Evolutionary conservation across 176 grass and related monocot species (phyloP).

Genomic region (Pharus latifolius): DNA sequence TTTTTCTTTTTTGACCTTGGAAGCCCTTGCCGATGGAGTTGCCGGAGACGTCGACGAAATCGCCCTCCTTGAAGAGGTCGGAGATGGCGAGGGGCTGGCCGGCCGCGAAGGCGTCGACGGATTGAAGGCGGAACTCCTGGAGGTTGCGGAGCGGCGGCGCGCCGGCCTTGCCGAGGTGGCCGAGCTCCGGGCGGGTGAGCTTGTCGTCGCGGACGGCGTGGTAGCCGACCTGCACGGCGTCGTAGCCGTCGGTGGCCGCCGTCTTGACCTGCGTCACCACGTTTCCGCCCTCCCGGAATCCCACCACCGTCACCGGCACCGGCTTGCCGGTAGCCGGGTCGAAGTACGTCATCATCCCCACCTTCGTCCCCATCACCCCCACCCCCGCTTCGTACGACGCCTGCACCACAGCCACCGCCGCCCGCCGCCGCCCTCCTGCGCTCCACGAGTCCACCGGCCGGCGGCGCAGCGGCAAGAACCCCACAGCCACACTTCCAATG

Average conservation of each 20-base stretch:
- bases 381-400: slow-evolving; percentile 59
- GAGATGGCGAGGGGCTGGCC: slow-evolving; percentile 59
- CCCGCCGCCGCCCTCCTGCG: not conserved
- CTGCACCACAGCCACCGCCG: slow-evolving; percentile 14
- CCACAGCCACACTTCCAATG: slow-evolving; percentile 17
- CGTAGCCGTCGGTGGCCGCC: slow-evolving; percentile 74
- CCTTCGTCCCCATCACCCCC: slow-evolving; percentile 88
- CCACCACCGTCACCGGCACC: slow-evolving; percentile 78
- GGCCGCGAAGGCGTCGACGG: slow-evolving; percentile 56
- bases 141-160: slow-evolving; percentile 65
- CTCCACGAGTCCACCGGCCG: not conserved
- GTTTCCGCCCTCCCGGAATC: slow-evolving; percentile 82
- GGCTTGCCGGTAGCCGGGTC: slow-evolving; percentile 45
- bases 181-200: slow-evolving; percentile 83
- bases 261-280: slow-evolving; percentile 83
- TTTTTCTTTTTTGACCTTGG: slow-evolving; percentile 59
- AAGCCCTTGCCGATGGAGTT: slow-evolving; percentile 95
- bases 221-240: slow-evolving; percentile 87
- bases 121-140: slow-evolving; percentile 78
- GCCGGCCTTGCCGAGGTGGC: slow-evolving; percentile 83
- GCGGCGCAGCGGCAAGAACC: not conserved
- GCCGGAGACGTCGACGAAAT: slow-evolving; percentile 80
- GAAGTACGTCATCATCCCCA: slow-evolving; percentile 97
- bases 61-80: slow-evolving; percentile 86
- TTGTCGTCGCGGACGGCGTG: slow-evolving; percentile 85